Base-by-base conservation (phyloP, 202 grass and related monocot genomes). In the Carex arenaria region DNA sequence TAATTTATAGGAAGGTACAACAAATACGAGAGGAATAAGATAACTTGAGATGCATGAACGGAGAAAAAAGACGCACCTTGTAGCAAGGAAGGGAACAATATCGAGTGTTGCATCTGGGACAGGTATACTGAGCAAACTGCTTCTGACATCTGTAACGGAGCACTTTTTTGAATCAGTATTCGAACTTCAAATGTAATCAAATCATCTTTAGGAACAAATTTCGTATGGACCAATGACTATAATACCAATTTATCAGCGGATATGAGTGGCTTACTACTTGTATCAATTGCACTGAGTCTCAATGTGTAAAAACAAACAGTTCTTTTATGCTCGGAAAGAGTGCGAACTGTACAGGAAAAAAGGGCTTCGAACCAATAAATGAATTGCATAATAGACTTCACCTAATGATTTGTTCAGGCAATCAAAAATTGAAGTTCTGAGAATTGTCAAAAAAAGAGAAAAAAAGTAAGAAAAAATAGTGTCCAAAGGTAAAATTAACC, bases 81-180 rank as follows among this genome's bases (percentile, higher is more conserved):
- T 98, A 98, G 88, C 95, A 98, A 57, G 85, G 83, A 78, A 98
- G 89, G 2, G 95, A 98, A 88, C 95, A 98, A 74, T 98, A 98
- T 19, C 91, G 92, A 7, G 91, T 80, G 86, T 95, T 98, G 85
- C 95, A 98, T 68, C 90, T 86, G 15, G 95, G 95, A 83, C 95
- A 98, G 62, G 92, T 98, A 86, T 98, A 98, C 83, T 95, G 92
- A 13, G 95, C 84, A 83, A 98, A 98, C 85, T 98, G 95, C 88
- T 95, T 95, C 89, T 98, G 95, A 71, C 95, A 98, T 88, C 95
- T 98, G 79, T 63, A 91, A 64, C 8, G 80, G 72, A 54, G 40
- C 18, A 47, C 59, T 28, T 10, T 82, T 82, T 82, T 6, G 2
- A 67, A 82, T 64, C 40, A 77, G 52, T 13, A 74, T 64, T 59